These are phyloP conservation scores for Pyrenophora graminea DNA, from an alignment of 2,329 filamentous ascomycete genomes.

Conservation along the genomic window DNA sequence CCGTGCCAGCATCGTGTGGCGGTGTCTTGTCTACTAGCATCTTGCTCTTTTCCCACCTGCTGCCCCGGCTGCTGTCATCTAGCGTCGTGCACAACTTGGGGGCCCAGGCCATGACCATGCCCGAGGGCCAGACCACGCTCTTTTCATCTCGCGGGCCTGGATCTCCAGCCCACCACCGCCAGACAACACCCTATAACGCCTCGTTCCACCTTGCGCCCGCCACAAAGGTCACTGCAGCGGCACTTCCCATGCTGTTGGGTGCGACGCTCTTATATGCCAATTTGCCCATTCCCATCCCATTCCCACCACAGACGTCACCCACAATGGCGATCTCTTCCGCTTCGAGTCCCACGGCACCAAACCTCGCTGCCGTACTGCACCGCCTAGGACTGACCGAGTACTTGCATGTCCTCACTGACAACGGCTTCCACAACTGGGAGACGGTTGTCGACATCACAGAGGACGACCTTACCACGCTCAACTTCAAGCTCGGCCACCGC, in stretches of 20 bases:
- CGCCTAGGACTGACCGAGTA: constrained; percentile 40
- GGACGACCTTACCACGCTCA: constrained; percentile 42
- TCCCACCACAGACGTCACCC: constrained; percentile 22
- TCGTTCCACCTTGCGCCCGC: constrained; percentile 9
- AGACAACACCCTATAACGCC: constrained; percentile 14
- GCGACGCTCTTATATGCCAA: constrained; percentile 14
- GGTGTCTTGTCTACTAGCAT: not conserved
- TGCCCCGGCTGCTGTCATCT: constrained; percentile 4
- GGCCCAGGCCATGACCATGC: constrained; percentile 2
- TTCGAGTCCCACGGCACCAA: constrained; percentile 14
- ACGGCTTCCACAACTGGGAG: constrained; percentile 47
- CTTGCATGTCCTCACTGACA: constrained; percentile 32
- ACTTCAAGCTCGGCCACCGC: constrained; percentile 49
- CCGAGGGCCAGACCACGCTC: constrained; percentile 19
- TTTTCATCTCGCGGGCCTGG: constrained; percentile 18
- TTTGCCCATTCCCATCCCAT: constrained; percentile 19
- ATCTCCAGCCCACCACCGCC: constrained; percentile 18
- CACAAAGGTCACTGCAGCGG: constrained; percentile 5
- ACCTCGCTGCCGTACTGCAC: constrained; percentile 35
- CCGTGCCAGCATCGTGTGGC: not conserved
- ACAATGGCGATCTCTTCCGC: constrained; percentile 35
- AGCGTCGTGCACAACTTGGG: constrained; percentile 8
- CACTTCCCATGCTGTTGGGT: constrained; percentile 5
- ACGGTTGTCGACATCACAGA: constrained; percentile 49
- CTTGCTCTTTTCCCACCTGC: not conserved